Base-by-base conservation (phyloP, 2,329 filamentous ascomycete species). In the Tolypocladium pustulatum region DNA sequence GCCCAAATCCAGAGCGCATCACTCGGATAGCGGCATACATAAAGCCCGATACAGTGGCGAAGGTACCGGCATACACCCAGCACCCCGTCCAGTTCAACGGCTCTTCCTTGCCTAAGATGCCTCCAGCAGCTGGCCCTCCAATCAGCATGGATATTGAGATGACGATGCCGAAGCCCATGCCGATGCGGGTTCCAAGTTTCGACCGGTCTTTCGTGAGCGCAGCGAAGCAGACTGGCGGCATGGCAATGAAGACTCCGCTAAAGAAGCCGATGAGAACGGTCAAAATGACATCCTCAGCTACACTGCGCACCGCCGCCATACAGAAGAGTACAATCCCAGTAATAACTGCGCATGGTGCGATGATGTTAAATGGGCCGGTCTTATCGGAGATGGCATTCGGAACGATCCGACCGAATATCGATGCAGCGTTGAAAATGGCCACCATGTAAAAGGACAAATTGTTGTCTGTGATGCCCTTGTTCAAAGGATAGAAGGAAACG, bases 381-480 rank as follows among this genome's bases (percentile, higher is more conserved):
- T 61, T 22, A 60, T 75, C 74, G 1, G 70, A 67, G 0, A 74
- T 51, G 8, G 64, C 64, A 57, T 72, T 74, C 3, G 76, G 78
- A 1, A 77, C 62, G 1, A 79, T 66, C 10, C 79, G 74, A 0
- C 78, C 78, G 20, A 78, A 69, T 3, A 78, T 68, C 0, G 76
- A 77, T 0, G 75, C 72, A 3, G 73, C 78, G 63, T 80, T 80
- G 54, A 80, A 71, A 56, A 80, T 74, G 5, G 78, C 68, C 0
- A 75, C 69, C 6, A 77, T 64, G 62, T 78, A 77, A 62, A 76
- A 76, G 0, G 69, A 68, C 60, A 77, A 61, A 34, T 65, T 66
- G 4, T 63, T 58, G 57, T 66, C 60, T 1, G 71, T 72, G 37
- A 71, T 66, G 13, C 67, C 65, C 2, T 63, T 65, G 0, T 67